A percentile compares a stretch with the other conserved stretches of the same genome.
Conservation (phyloP, 371 early-diverging fungal species). For the Lichtheimia ornata region DNA sequence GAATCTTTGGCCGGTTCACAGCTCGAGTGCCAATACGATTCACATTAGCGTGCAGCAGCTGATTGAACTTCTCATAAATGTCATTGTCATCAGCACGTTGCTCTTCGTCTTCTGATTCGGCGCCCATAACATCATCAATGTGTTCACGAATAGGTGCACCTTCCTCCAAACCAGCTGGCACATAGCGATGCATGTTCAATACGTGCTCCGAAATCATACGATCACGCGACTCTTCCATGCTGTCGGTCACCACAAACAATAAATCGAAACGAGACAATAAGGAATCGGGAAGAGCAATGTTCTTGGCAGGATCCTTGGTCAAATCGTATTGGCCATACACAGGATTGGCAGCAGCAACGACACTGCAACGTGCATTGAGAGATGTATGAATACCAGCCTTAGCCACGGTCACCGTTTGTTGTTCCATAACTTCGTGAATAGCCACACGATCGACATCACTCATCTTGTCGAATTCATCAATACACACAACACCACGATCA, state of each 20-base stretch:
- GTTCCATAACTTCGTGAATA: slow-evolving; percentile 99
- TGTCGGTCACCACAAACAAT: slow-evolving; percentile 96
- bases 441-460: slow-evolving; percentile 98
- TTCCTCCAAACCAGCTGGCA: slow-evolving; percentile 85
- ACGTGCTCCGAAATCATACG: slow-evolving; percentile 91
- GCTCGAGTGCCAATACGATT: slow-evolving; percentile 27
- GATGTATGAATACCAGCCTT: slow-evolving; percentile 99
- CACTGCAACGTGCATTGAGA: slow-evolving; percentile 97
- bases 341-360: slow-evolving; percentile 99
- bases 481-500: slow-evolving; percentile 98
- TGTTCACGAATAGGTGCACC: slow-evolving; percentile 75
- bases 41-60: slow-evolving; percentile 59
- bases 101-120: slow-evolving; percentile 47
- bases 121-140: slow-evolving; percentile 56
- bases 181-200: slow-evolving; percentile 89
- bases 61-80: slow-evolving; percentile 84
- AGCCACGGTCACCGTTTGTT: slow-evolving; percentile 97
- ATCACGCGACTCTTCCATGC: slow-evolving; percentile 82
- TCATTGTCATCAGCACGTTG: slow-evolving; percentile 48
- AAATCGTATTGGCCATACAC: slow-evolving; percentile 91
- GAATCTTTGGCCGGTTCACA: slow-evolving; percentile 49
- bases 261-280: slow-evolving; percentile 98
- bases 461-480: slow-evolving; percentile 99
- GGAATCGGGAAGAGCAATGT: slow-evolving; percentile 98
- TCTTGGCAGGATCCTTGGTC: slow-evolving; percentile 83